These are phyloP conservation scores for Lactifluus piperatus DNA, from an alignment of 768 basidiomycete species.

Conservation along the genomic window DNA sequence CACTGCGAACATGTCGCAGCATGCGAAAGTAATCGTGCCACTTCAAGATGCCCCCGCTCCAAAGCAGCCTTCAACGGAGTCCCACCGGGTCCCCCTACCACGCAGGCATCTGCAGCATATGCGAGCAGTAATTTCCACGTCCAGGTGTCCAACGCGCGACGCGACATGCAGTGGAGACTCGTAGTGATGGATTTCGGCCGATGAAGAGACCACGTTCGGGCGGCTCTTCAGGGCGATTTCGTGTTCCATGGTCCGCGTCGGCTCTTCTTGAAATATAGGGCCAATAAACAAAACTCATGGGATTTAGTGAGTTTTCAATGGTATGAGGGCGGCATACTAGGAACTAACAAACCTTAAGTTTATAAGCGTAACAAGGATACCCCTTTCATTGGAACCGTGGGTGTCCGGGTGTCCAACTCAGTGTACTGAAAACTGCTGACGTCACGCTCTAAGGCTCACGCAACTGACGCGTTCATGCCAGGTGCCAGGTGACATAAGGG, in stretches of 20 bases:
- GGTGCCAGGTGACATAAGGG: too few relatives aligned
- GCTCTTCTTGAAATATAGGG: too few relatives aligned
- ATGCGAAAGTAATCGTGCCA: not conserved
- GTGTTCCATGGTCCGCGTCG: too few relatives aligned
- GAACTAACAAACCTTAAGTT: too few relatives aligned
- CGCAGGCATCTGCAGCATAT: not conserved
- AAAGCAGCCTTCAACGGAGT: not conserved
- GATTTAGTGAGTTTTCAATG: conserved; percentile 8
- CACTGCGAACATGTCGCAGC: not conserved
- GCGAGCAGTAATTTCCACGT: not conserved
- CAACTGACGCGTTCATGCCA: not conserved
- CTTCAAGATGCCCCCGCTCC: not conserved
- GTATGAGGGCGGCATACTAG: too few relatives aligned
- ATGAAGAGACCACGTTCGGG: too few relatives aligned
- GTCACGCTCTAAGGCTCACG: conserved; percentile 4
- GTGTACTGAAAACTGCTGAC: too few relatives aligned
- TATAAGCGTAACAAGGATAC: too few relatives aligned
- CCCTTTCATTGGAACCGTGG: conserved; percentile 16
- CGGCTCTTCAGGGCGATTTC: too few relatives aligned
- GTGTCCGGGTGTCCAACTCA: too few relatives aligned
- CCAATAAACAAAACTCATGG: too few relatives aligned
- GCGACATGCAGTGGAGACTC: conserved; percentile 2
- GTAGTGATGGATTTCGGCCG: not conserved
- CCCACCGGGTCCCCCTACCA: not conserved
- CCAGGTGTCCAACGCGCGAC: conserved; percentile 1